Percentiles rank a stretch among this genome's conserved stretches.
These are phyloP conservation scores for Zymoseptoria ardabiliae DNA, from an alignment of 2,329 filamentous ascomycete species.

Conservation along the genomic window DNA sequence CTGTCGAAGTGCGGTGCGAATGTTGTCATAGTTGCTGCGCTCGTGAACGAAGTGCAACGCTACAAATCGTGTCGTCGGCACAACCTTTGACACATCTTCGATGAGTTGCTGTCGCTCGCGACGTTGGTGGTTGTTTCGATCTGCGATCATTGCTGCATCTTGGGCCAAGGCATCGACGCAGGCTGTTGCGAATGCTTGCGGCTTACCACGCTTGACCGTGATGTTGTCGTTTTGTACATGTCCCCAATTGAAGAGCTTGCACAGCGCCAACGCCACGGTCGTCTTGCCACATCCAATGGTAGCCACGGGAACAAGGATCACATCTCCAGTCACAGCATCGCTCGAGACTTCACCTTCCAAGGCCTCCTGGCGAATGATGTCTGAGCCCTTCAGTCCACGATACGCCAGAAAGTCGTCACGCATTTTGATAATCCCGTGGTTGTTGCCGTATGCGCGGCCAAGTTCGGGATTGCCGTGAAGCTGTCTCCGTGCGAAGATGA, in stretches of 20 bases:
- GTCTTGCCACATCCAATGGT: constrained; percentile 97
- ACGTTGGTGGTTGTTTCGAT: constrained; percentile 87
- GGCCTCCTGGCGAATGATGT: constrained; percentile 73
- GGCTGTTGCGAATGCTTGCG: constrained; percentile 67
- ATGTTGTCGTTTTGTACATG: constrained; percentile 98
- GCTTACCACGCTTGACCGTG: constrained; percentile 63
- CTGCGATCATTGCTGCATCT: constrained; percentile 71
- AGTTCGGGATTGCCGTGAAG: constrained; percentile 62
- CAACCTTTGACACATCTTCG: constrained; percentile 59
- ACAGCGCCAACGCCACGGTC: constrained; percentile 74
- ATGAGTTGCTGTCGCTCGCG: constrained; percentile 86
- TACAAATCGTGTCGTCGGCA: constrained; percentile 63
- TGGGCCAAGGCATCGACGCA: constrained; percentile 58
- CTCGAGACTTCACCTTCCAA: constrained; percentile 45
- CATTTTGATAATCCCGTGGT: constrained; percentile 91
- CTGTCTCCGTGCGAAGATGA: constrained; percentile 69
- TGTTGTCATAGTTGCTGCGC: constrained; percentile 55
- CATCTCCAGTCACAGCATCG: constrained; percentile 54
- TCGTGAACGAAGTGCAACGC: constrained; percentile 86
- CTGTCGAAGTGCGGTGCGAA: constrained; percentile 66
- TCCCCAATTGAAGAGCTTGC: constrained; percentile 80
- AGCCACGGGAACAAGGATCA: constrained; percentile 83
- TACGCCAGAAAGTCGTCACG: constrained; percentile 79
- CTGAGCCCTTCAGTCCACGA: constrained; percentile 77
- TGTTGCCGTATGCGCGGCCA: constrained; percentile 66